Conservation (phyloP, 495 filamentous ascomycete species). For the Lophiotrema nucula region DNA sequence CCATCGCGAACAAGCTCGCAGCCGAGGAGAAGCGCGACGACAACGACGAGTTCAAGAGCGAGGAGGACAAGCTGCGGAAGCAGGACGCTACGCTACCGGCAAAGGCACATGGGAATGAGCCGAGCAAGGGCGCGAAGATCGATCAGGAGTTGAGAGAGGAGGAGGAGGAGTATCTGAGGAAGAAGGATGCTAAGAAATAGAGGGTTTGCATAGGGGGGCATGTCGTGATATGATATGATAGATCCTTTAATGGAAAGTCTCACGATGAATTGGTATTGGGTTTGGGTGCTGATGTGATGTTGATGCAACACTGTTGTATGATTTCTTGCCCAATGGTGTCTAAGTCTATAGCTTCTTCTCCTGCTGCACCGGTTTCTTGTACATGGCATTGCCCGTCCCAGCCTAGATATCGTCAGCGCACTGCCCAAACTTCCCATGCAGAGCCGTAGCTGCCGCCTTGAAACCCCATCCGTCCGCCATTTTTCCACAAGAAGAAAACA, state of each 20-base stretch:
- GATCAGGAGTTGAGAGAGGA: slow-evolving; percentile 46
- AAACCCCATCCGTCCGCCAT: neutral
- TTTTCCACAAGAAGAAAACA: too few species aligned
- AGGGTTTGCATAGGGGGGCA: neutral
- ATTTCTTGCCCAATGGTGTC: too few species aligned
- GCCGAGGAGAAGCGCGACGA: slow-evolving; percentile 55
- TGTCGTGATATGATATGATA: too few species aligned
- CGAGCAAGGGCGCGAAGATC: slow-evolving; percentile 47
- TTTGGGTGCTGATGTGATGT: neutral
- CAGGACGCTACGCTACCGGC: slow-evolving; percentile 36
- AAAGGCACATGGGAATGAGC: slow-evolving; percentile 45
- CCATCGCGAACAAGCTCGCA: slow-evolving; percentile 74
- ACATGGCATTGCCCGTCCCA: slow-evolving; percentile 42
- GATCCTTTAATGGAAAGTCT: too few species aligned
- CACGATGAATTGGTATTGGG: neutral
- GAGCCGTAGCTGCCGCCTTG: slow-evolving; percentile 54
- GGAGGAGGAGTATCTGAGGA: slow-evolving; percentile 44
- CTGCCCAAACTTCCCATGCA: slow-evolving; percentile 49
- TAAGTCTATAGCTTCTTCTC: too few species aligned
- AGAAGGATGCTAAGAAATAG: slow-evolving; percentile 41
- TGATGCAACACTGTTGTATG: too few species aligned
- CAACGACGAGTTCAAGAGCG: slow-evolving; percentile 1
- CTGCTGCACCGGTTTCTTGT: slow-evolving; percentile 36
- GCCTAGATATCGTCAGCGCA: too few species aligned
- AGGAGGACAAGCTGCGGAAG: slow-evolving; percentile 54